These are phyloP conservation scores for Melocanna baccifera DNA, from an alignment of 176 grass and related monocot species.

Conservation along the genomic window DNA sequence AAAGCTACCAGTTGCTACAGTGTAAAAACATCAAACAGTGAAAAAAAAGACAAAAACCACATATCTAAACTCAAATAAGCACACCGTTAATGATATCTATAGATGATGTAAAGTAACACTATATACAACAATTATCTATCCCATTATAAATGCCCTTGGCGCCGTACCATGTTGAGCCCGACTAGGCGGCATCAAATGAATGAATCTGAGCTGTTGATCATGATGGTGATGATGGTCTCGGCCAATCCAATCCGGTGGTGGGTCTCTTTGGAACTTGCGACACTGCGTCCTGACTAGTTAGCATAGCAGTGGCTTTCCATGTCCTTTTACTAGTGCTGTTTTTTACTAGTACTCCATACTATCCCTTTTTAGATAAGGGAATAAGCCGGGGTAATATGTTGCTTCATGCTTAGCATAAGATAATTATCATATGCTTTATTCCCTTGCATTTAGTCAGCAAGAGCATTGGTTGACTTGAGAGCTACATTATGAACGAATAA, in stretches of 20 bases:
- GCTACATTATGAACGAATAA: not conserved
- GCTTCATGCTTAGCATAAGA: not conserved
- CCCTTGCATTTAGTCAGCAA: not conserved
- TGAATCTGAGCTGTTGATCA: slow-evolving; percentile 50
- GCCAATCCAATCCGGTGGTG: slow-evolving; percentile 16
- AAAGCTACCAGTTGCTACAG: too few species aligned
- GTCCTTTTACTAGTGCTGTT: not conserved
- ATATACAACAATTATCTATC: too few species aligned
- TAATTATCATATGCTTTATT: not conserved
- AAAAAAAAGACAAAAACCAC: too few species aligned
- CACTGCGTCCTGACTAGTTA: slow-evolving; percentile 37
- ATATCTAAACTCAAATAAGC: too few species aligned
- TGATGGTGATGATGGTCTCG: slow-evolving; percentile 26
- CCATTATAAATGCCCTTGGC: not conserved
- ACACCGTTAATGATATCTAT: too few species aligned
- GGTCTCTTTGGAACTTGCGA: slow-evolving; percentile 43
- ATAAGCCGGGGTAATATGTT: not conserved
- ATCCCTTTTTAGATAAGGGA: not conserved
- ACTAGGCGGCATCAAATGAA: slow-evolving; percentile 34
- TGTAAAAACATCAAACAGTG: too few species aligned
- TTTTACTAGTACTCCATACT: not conserved
- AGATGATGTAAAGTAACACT: too few species aligned
- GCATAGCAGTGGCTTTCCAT: not conserved
- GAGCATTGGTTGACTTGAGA: not conserved
- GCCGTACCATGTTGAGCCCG: slow-evolving; percentile 37